These are phyloP conservation scores for Plasmodium cynomolgi DNA, from an alignment of 169 alveolate species.

Conservation along the genomic window DNA sequence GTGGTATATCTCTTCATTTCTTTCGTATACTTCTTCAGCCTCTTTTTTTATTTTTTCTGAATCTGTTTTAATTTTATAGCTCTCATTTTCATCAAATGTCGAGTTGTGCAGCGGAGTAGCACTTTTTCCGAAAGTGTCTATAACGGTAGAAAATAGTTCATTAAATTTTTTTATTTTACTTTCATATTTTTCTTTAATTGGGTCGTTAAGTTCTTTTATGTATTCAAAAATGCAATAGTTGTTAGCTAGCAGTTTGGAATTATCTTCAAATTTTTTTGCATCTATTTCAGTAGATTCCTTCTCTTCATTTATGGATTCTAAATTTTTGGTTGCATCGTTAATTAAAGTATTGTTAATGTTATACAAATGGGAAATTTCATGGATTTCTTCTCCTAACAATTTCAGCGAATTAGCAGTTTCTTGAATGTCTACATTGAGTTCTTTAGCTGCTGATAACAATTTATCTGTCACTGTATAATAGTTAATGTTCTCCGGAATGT, in stretches of 20 bases:
- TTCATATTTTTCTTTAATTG: not conserved
- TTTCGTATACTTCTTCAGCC: not conserved
- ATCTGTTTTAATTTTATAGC: not conserved
- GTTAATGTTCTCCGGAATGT: not conserved
- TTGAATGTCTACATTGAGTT: not conserved
- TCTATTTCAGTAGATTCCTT: not conserved
- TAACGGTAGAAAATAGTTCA: not conserved
- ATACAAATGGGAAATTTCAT: not conserved
- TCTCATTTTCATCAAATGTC: not conserved
- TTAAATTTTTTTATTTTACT: not conserved
- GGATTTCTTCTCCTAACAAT: constrained; percentile 9
- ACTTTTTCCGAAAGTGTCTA: not conserved
- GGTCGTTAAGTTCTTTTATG: not conserved
- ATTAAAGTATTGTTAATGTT: not conserved
- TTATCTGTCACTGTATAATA: not conserved
- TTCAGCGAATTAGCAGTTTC: not conserved
- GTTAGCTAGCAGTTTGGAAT: not conserved
- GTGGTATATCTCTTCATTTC: not conserved
- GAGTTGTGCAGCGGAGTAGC: not conserved
- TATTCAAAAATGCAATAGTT: not conserved
- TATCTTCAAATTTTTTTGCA: not conserved
- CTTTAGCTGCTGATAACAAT: not conserved
- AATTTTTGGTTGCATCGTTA: not conserved
- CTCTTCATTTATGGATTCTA: not conserved
- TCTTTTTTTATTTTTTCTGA: not conserved